Evolutionary conservation across 108 stramenopile genomes (phyloP).

Genomic region (Mediolabrus comicus): DNA sequence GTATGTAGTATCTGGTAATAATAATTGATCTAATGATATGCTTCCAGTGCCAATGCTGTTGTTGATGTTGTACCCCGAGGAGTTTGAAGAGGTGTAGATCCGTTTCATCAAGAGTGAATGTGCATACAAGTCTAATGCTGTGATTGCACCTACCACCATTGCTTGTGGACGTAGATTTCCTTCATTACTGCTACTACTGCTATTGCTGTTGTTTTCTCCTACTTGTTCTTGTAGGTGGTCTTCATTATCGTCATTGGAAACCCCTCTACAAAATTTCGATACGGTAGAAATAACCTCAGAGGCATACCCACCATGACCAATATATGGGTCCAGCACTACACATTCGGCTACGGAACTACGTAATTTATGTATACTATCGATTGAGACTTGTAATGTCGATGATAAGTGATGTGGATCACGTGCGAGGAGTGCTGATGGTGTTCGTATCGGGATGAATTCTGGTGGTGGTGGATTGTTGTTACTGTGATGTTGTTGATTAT

Average conservation of each 20-base stretch:
- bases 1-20: conserved; percentile 7
- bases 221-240: neutral
- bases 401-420: conserved; percentile 31
- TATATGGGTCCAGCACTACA: conserved; percentile 19
- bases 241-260: neutral
- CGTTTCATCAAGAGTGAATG: neutral
- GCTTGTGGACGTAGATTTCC: conserved; percentile 1
- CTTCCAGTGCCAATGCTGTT: conserved; percentile 26
- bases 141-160: conserved; percentile 22
- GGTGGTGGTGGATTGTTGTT: too few relatives aligned
- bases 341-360: conserved; percentile 19
- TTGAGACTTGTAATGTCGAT: conserved; percentile 2
- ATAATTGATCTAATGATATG: conserved; percentile 20
- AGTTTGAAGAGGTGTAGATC: neutral
- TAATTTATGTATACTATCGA: conserved; percentile 5
- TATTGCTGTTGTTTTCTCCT: too few relatives aligned
- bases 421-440: conserved; percentile 44
- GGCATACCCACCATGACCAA: conserved; percentile 15
- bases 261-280: conserved; percentile 3
- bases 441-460: conserved; percentile 21
- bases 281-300: conserved; percentile 6
- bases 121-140: conserved; percentile 33
- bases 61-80: too few relatives aligned
- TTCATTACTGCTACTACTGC: neutral
- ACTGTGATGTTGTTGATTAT: neutral